These are phyloP conservation scores for Secale cereale DNA, from an alignment of 176 grass and related monocot genomes.

Conservation along the genomic window DNA sequence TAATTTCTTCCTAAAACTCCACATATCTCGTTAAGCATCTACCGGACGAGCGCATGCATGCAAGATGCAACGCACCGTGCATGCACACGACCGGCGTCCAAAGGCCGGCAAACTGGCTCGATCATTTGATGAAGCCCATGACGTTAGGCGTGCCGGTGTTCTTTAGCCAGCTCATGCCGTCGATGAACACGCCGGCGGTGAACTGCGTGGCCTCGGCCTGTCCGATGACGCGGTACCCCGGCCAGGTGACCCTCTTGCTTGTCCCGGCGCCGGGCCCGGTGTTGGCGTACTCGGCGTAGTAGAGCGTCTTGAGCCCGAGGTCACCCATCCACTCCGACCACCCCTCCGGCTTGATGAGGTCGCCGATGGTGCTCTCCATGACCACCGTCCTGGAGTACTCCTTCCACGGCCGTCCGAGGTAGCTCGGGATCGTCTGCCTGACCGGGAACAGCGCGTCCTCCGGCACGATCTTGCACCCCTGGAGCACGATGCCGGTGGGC, in stretches of 20 bases:
- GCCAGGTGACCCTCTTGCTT: conserved; percentile 63
- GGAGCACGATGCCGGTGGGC: conserved; percentile 72
- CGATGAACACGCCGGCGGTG: conserved; percentile 51
- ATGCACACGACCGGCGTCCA: background rate
- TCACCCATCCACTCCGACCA: conserved; percentile 63
- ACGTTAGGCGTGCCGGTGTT: conserved; percentile 52
- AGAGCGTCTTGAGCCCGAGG: conserved; percentile 58
- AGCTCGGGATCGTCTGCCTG: conserved; percentile 44
- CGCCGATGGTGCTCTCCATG: conserved; percentile 75
- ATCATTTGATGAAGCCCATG: conserved; percentile 57
- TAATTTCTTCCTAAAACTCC: background rate
- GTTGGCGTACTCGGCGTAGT: conserved; percentile 86
- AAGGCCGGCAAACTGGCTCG: background rate
- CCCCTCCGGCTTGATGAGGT: conserved; percentile 69
- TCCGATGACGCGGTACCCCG: conserved; percentile 62
- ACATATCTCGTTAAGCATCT: background rate
- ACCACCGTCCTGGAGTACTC: conserved; percentile 57
- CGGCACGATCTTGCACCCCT: conserved; percentile 70
- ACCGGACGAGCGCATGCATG: background rate
- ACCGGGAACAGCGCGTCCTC: conserved; percentile 54
- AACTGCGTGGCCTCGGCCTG: conserved; percentile 58
- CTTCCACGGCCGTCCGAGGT: conserved; percentile 92
- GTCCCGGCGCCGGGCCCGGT: conserved; percentile 69
- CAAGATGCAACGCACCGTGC: background rate
- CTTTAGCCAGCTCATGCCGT: conserved; percentile 50